Evolutionary conservation across 2,329 filamentous ascomycete species (phyloP).

Genomic region (Hypoxylon sp.): DNA sequence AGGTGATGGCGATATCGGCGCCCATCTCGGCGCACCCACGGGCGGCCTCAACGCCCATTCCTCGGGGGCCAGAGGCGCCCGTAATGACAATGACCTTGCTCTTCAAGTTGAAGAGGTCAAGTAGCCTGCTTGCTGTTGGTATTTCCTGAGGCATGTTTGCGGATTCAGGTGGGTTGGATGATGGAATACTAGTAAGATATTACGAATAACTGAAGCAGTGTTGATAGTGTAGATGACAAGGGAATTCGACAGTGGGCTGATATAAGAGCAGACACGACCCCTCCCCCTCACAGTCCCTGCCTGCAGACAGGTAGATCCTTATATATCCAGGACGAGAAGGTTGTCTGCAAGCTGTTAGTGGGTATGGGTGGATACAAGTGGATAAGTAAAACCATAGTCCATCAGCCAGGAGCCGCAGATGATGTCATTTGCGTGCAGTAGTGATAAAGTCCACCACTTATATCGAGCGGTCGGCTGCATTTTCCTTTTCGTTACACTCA

Average conservation of each 20-base stretch:
- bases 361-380: slow-evolving; percentile 19
- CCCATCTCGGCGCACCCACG: slow-evolving; percentile 80
- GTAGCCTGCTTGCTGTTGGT: slow-evolving; percentile 70
- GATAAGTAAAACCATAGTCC: slow-evolving; percentile 45
- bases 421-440: slow-evolving; percentile 38
- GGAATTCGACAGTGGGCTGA: neutral
- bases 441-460: slow-evolving; percentile 41
- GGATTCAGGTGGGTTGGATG: slow-evolving; percentile 12
- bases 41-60: slow-evolving; percentile 79
- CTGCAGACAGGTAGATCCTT: neutral
- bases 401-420: slow-evolving; percentile 25
- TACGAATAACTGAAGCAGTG: neutral
- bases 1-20: slow-evolving; percentile 79
- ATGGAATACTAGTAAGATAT: neutral
- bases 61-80: slow-evolving; percentile 77
- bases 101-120: slow-evolving; percentile 79
- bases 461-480: slow-evolving; percentile 13
- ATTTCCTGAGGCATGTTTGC: slow-evolving; percentile 69
- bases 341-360: slow-evolving; percentile 10
- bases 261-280: neutral
- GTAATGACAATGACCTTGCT: slow-evolving; percentile 80
- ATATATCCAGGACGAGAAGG: slow-evolving; percentile 19
- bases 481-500: slow-evolving; percentile 15
- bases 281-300: neutral
- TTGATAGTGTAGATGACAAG: neutral